Base-by-base conservation (phyloP, 176 grass and related monocot species). In the Pontederia paniculata region DNA sequence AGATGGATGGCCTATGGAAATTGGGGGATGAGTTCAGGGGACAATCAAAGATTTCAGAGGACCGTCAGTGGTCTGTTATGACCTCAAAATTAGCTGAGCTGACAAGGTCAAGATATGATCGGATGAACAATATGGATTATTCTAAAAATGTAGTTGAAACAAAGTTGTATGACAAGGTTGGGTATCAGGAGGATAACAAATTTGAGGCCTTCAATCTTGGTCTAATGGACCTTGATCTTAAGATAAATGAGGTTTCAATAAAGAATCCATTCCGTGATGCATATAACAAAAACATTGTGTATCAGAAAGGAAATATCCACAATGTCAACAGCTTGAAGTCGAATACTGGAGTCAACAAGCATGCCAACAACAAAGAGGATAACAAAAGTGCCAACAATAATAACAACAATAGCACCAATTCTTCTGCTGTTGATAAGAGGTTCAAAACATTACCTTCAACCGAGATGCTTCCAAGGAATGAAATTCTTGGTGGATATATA, bases 381-480 rank as follows among this genome's bases (percentile, higher is more conserved):
- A 89, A 23, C 52, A 86, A 63, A 23, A 62, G 54, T 44, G 17
- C 56, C 42, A 83, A 74, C 68, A 68, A n/a, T 71, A 81, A 77
- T 31, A 74, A 67, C 43, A 90, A 50, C 25, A 54, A 42, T 2
- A 70, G 42, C 47, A 94, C 71, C 76, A 76, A 60, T 54, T 83
- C 60, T 72, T 68, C 62, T 68, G 60, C 67, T 21, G 59, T 79
- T 61, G 93, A 97, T 67, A 97, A 97, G 80, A 74, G 93, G 54
- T 97, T 97, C 69, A 97, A 97, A 66, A 97, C 85, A 9, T 64
- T 97, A 70, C 93, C 93, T 58, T 83, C 93, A 0, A 83, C 84
- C 53, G 93, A 97, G 75, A 97, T 97, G 86, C 75, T 97, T 10
- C 93, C 93, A 7, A 90, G 86, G 73, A 97, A 97, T 74, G 93